These are phyloP conservation scores for Chaetothyriales sp. DNA, from an alignment of 2,329 filamentous ascomycete species.

Conservation along the genomic window DNA sequence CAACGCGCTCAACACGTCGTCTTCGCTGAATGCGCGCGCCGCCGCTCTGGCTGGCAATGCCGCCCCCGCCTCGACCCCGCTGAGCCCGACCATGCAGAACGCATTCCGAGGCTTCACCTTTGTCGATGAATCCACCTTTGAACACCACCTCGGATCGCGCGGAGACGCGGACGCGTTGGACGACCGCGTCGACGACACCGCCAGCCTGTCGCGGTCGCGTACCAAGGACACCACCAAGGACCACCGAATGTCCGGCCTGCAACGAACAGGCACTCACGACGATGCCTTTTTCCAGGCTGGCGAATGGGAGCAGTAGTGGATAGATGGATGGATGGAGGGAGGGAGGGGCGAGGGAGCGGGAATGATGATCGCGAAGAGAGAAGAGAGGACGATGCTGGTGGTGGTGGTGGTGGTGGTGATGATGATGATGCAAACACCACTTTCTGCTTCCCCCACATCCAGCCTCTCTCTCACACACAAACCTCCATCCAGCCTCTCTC, in stretches of 20 bases:
- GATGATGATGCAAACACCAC: not conserved
- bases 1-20: constrained; percentile 74
- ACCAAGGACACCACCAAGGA: constrained; percentile 16
- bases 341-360: not conserved
- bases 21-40: constrained; percentile 81
- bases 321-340: not conserved
- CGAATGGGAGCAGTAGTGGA: constrained; percentile 1
- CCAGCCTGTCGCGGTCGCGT: constrained; percentile 9
- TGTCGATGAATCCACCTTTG: constrained; percentile 91
- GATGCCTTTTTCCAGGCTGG: constrained; percentile 11
- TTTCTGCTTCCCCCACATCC: not conserved
- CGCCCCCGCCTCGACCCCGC: constrained; percentile 75
- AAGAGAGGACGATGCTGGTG: not conserved
- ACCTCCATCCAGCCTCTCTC: not conserved
- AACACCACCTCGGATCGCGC: constrained; percentile 58
- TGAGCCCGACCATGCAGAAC: constrained; percentile 90
- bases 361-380: not conserved
- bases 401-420: not conserved
- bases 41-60: constrained; percentile 68
- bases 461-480: not conserved
- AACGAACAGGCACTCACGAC: constrained; percentile 22
- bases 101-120: constrained; percentile 99
- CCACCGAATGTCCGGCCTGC: constrained; percentile 33
- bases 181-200: constrained; percentile 18
- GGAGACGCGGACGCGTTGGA: constrained; percentile 20